Base-by-base conservation (phyloP, 192 early-diverging fungal genomes). In the Coemansia sp. region DNA sequence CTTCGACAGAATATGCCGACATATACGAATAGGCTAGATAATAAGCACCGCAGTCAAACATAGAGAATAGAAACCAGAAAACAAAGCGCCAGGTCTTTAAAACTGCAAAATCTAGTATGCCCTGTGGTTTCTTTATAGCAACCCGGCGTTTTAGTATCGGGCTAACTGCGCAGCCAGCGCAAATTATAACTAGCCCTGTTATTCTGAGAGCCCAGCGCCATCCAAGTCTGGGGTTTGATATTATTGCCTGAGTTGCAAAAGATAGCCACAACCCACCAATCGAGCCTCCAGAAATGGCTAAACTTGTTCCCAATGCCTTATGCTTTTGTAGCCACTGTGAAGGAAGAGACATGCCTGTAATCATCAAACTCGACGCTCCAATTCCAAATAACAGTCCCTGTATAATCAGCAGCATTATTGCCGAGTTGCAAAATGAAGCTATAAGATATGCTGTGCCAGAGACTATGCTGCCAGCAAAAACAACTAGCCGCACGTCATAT, bases 381-480 rank as follows among this genome's bases (percentile, higher is more conserved):
- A 87, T 55, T 7, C 91, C 93, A 74, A 88, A 89, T 54, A 94
- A 54, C 6, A 92, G 60, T 2, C 89, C 89, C 64, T 93, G 91
- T 1, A 90, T 85, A 36, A 91, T 51, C 25, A 89, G 74, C 8
- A 93, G 65, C 20, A 86, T 85, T 76, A 84, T 85, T 0, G 87
- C 66, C 46, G 76, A 17, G 3, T 52, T 70, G 48, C 79, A 71
- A 2, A 53, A 34, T 5, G 72, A 75, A 0, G 78, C 72, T 8
- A 64, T 46, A 1, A 81, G 14, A 14, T 71, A 28, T 46, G 68
- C 50, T 4, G 59, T 5, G 4, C 66, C 71, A 0, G 69, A 36
- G 9, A 68, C n/a, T 9, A 75, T 15, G 17, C 60, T 51, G 0
- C 78, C 69, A 0, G 49, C 19, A 21, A 37, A 11, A 28, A 53